Evolutionary conservation across 2,329 filamentous ascomycete genomes (phyloP), one percentile per base, ranked within the genome.

Genomic region (Ceratocystis cacaofunesta): DNA sequence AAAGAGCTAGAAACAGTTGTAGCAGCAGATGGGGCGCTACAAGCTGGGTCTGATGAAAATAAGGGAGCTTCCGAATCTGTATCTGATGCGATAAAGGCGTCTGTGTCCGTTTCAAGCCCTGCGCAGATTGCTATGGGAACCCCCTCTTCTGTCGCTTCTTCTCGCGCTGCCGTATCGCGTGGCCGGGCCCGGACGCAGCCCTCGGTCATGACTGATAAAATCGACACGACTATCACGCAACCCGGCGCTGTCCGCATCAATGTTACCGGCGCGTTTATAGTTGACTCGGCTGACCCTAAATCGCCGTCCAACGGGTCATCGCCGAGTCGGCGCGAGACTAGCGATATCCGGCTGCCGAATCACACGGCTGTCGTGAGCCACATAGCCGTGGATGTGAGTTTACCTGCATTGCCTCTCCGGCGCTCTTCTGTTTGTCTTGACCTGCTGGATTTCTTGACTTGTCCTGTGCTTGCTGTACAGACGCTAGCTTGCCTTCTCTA

Each of bases 331-430:
- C 74, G 83, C 74, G 90, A 95, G 74, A 91, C 89, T 66, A 91
- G 90, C 73, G 94, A 96, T 73, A 99, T 99, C 71, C 83, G 94
- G n/a, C 79, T 99, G 67, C 94, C 94, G 32, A 94, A 97, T 75
- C 94, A 99, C 76, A 96, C 90, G 12, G 88, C 89, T 10, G 86
- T 96, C 7, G 92, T 99, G 70, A 96, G 91, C 78, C 94, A 99
- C 78, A 90, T 99, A 70, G 94, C 94, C 64, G 87, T 96, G 68
- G 94, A 99, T 81, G 91, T 95, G 81, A 76, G 88, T 80, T 68
- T 63, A 61, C 67, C 66, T 67, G 68, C 58, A 63, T 36, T 67
- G 55, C 22, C 12, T 50, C 63, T 15, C 50, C 10, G 50, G 50
- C 28, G 10, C 44, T 15, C 22, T 60, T 32, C 55, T 52, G 12